Percentiles rank a stretch among this genome's conserved stretches.
Evolutionary conservation across 495 filamentous ascomycete species (phyloP).

Genomic region (Hypoxylon lenormandii): DNA sequence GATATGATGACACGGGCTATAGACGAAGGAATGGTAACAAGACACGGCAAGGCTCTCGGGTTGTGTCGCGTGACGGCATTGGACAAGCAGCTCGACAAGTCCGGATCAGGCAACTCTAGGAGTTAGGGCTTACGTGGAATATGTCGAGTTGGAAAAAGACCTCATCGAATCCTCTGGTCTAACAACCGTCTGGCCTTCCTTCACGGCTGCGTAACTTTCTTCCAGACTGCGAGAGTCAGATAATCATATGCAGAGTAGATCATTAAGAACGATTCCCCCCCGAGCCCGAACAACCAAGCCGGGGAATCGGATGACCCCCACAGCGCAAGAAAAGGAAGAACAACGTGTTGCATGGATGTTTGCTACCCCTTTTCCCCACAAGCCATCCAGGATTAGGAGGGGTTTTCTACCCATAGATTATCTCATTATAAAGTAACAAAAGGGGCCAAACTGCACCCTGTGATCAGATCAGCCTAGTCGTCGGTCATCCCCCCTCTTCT

Average conservation of each 20-base stretch:
- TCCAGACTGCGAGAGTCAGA: constrained; percentile 34
- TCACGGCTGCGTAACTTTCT: constrained; percentile 15
- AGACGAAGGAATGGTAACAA: constrained; percentile 26
- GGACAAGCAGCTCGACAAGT: constrained; percentile 21
- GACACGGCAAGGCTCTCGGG: constrained; percentile 24
- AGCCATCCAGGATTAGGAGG: not conserved
- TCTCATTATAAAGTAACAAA: constrained; percentile 39
- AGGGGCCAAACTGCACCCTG: not conserved
- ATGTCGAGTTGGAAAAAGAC: constrained; percentile 25
- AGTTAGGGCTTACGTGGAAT: constrained; percentile 40
- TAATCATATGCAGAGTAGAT: constrained; percentile 34
- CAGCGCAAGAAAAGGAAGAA: constrained; percentile 7
- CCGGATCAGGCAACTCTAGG: constrained; percentile 28
- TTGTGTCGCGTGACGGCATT: constrained; percentile 33
- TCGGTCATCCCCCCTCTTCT: not conserved
- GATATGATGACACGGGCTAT: constrained; percentile 37
- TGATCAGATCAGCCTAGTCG: constrained; percentile 1
- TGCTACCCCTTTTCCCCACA: constrained; percentile 28
- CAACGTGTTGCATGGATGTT: constrained; percentile 11
- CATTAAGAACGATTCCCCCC: constrained; percentile 9
- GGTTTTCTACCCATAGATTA: constrained; percentile 2
- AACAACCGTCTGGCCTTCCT: constrained; percentile 1
- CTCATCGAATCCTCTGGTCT: constrained; percentile 22
- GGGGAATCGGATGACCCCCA: constrained; percentile 35
- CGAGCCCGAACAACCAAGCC: constrained; percentile 30